Percentiles rank a stretch among this genome's conserved stretches.
These are phyloP conservation scores for Boletus rex-veris DNA, from an alignment of 768 basidiomycete genomes.

Conservation along the genomic window DNA sequence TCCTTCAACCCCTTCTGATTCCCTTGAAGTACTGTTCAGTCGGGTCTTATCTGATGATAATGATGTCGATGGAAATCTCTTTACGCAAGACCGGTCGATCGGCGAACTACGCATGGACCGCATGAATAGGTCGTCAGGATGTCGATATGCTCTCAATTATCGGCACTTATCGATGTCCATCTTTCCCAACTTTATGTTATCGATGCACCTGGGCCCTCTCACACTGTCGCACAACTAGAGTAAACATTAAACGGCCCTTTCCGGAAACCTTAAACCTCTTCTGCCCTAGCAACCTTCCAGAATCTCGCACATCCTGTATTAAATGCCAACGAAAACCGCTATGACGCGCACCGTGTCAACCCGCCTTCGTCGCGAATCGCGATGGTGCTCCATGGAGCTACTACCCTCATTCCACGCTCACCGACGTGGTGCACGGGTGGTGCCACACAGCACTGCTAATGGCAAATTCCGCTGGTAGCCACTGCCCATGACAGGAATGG, in stretches of 20 bases:
- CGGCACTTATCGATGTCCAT: not conserved
- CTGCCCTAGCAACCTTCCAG: not conserved
- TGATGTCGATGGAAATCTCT: slow-evolving; percentile 9
- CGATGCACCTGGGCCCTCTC: not conserved
- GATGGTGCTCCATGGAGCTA: slow-evolving; percentile 10
- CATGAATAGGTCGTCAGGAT: not conserved
- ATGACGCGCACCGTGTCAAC: not conserved
- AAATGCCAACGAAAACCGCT: not conserved
- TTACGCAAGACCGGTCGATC: not conserved
- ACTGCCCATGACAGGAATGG: not conserved
- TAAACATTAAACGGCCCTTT: not conserved
- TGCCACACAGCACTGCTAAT: slow-evolving; percentile 2
- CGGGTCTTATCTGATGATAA: slow-evolving; percentile 10
- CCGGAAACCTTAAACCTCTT: slow-evolving; percentile 7
- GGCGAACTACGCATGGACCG: not conserved
- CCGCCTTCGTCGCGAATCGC: slow-evolving; percentile 14
- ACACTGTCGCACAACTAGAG: not conserved
- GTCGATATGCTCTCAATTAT: not conserved
- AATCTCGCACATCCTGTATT: not conserved
- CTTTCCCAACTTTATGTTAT: not conserved
- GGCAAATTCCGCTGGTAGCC: slow-evolving; percentile 9
- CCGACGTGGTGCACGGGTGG: not conserved
- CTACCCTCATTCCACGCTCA: not conserved
- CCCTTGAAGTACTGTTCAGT: not conserved
- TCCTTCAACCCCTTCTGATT: not conserved